Conservation (phyloP, 306 rosid species). For the Betula pendula region DNA sequence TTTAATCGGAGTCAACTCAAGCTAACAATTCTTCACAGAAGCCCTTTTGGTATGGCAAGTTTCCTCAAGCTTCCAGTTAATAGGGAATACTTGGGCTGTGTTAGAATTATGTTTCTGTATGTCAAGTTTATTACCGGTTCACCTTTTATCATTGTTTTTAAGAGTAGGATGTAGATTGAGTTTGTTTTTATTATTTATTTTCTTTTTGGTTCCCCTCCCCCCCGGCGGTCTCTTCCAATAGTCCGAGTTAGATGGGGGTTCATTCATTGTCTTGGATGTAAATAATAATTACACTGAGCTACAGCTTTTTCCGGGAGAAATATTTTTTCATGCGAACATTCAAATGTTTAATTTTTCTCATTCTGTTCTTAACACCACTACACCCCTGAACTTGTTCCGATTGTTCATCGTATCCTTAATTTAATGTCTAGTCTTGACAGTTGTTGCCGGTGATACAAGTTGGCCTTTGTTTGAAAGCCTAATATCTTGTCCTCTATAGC, state of each 20-base stretch:
- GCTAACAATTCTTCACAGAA: not conserved
- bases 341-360: not conserved
- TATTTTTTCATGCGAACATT: not conserved
- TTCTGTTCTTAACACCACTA: not conserved
- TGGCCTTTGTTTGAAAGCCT: too few relatives aligned
- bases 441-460: too few relatives aligned
- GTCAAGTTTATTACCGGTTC: too few relatives aligned
- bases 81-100: not conserved
- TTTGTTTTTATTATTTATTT: not conserved
- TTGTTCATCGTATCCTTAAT: too few relatives aligned
- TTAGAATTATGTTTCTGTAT: not conserved
- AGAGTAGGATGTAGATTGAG: not conserved
- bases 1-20: not conserved
- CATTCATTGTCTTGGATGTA: not conserved
- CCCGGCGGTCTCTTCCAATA: not conserved
- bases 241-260: not conserved
- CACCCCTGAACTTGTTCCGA: too few relatives aligned
- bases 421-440: too few relatives aligned
- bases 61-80: constrained; percentile 1
- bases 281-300: not conserved
- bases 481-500: too few relatives aligned
- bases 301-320: not conserved
- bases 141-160: not conserved
- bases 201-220: not conserved
- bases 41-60: not conserved